Base-by-base conservation (phyloP, 2,329 filamentous ascomycete genomes). In the Berkeleyomyces basicola region DNA sequence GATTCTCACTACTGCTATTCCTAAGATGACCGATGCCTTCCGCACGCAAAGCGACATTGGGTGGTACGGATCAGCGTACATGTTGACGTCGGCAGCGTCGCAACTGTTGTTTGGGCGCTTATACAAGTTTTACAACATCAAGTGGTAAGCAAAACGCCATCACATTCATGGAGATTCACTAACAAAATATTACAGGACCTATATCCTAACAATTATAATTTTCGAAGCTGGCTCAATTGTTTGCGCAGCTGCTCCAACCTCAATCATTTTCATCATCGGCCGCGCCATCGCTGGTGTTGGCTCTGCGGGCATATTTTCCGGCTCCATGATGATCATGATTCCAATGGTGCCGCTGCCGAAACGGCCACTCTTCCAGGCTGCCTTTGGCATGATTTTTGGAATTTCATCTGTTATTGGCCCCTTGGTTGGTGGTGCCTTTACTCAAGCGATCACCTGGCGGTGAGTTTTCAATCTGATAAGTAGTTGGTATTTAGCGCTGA, bases 31-130 rank as follows among this genome's bases (percentile, higher is more conserved):
- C 3, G 73, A 78, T 66, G 76, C 79, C 36, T 80, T 81, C 68
- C 71, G 78, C 58, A 78, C 78, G 59, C 71, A 82, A 3, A 76
- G 76, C 4, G 81, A 84, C 65, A 79, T 84, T 61, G 80, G 79
- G 59, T 84, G 82, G 81, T 83, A 83, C 69, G 79, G 79, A 2
- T 79, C 78, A 58, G 77, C 78, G 5, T 81, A 82, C 69, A 79
- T 84, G 75, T 72, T 85, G 66, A 82, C 81, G 10, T 80, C 79
- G 2, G 77, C 79, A 5, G 78, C 79, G n/a, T 78, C 75, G 16
- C 76, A 79, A 66, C 70, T 78, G 16, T 66, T 79, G 14, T 79
- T 78, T 67, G 78, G 78, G 33, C 71, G 77, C 60, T 71, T 80
- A 44, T 80, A 78, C 69, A 78, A 75, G 67, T 77, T 77, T 63